Base-by-base conservation (phyloP, 768 basidiomycete species). In the Agaricus sinodeliciosus region DNA sequence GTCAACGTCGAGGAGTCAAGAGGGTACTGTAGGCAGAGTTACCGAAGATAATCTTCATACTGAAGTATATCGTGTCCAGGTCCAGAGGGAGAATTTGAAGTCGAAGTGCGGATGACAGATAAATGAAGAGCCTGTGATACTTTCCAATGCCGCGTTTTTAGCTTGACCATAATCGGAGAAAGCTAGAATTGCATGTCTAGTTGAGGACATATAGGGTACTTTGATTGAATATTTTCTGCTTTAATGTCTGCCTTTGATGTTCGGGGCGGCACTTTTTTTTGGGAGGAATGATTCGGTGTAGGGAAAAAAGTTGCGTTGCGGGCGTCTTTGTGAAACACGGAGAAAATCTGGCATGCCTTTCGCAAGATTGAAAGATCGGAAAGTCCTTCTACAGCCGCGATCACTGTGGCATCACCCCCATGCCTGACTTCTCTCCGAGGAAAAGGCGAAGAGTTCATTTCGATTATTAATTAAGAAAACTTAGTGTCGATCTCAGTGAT, bases 71-170 rank as follows among this genome's bases (percentile, higher is more conserved):
- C 58, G 54, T 66, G 71, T 9, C 66, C 67, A 0, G n/a, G n/a
- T n/a, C n/a, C n/a, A n/a, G n/a, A n/a, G 59, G 48, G 61, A 62
- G 41, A 74, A 68, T 9, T 57, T 49, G 45, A 77, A 57, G n/a
- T 72, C 68, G 56, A 74, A 75, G 22, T 22, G 22, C 22, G 3
- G 22, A 28, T 57, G 62, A 18, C 65, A 65, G 48, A 78, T 55
- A 48, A 76, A 43, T 35, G 66, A 41, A 36, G 68, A 69, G 8
- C 22, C 22, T 22, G 72, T 55, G 15, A 73, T 61, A 60, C 43
- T 62, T 72, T 16, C 79, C 79, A 11, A 69, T 72, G 58, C 81
- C 81, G 57, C 22, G 3, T 22, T 22, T 22, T 77, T 77, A 13
- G 71, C 69, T 9, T 78, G 77, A 0, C 80, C 79, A 40, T 65